phyloP scores from a whole-genome alignment of 352 stramenopile species.

The Pythium utonaiense region DNA sequence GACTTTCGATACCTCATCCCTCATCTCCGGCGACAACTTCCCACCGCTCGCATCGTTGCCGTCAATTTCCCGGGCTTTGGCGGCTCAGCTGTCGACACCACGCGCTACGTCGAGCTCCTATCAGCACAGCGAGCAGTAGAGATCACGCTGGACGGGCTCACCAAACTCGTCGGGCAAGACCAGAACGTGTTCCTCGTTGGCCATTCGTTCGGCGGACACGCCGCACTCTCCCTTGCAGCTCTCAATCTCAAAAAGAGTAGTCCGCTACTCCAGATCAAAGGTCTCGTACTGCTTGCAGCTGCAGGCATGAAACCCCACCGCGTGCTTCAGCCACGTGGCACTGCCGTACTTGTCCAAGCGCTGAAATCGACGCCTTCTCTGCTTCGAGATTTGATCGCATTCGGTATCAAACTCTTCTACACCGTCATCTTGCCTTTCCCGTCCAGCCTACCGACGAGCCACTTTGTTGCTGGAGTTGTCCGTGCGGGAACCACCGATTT shows the following conservation, averaged over 20 bases:
- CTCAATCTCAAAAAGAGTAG: slow-evolving; percentile 26
- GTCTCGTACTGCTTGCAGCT: slow-evolving; percentile 44
- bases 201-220: slow-evolving; percentile 66
- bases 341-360: slow-evolving; percentile 29
- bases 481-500: slow-evolving; percentile 52
- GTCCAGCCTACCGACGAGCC: slow-evolving; percentile 32
- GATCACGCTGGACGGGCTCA: slow-evolving; percentile 40
- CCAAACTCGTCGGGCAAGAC: slow-evolving; percentile 26
- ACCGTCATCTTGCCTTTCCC: slow-evolving; percentile 46
- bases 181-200: slow-evolving; percentile 52
- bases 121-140: slow-evolving; percentile 31
- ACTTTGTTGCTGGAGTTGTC: slow-evolving; percentile 57
- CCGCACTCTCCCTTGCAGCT: slow-evolving; percentile 42
- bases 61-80: slow-evolving; percentile 66
- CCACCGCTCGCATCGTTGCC: slow-evolving; percentile 41
- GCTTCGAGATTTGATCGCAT: slow-evolving; percentile 20
- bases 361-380: slow-evolving; percentile 27
- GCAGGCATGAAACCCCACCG: slow-evolving; percentile 47
- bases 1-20: slow-evolving; percentile 70
- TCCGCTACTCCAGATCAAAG: slow-evolving; percentile 29
- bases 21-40: slow-evolving; percentile 28
- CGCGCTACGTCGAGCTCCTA: slow-evolving; percentile 42
- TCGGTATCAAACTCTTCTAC: slow-evolving; percentile 43
- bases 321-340: slow-evolving; percentile 31
- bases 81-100: slow-evolving; percentile 36